Conservation (phyloP, 345 rosid genomes). For the Bretschneidera sinensis region DNA sequence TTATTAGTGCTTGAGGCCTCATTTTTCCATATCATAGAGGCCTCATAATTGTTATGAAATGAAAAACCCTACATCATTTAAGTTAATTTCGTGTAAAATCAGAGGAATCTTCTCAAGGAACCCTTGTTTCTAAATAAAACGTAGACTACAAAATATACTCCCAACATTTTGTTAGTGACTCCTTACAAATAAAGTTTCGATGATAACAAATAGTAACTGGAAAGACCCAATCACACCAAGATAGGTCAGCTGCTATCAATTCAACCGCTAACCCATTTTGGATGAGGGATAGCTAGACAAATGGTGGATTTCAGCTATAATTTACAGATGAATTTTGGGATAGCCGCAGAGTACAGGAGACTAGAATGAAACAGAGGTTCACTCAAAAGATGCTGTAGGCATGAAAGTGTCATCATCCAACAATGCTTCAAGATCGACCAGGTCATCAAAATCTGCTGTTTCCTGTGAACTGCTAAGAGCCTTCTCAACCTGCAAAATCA, state of each 20-base stretch:
- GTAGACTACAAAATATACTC: no score
- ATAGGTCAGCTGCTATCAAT: background rate
- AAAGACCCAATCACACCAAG: background rate
- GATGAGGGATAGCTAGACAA: background rate
- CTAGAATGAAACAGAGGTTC: background rate
- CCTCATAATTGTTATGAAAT: no score
- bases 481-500: conserved; percentile 33
- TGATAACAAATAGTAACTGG: no score
- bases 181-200: no score
- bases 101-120: no score
- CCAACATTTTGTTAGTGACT: no score
- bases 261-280: background rate
- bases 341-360: conserved; percentile 1
- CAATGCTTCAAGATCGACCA: conserved; percentile 50
- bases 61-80: no score
- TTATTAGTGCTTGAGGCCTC: no score
- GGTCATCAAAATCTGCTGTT: conserved; percentile 40
- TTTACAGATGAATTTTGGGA: conserved; percentile 16
- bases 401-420: conserved; percentile 48
- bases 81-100: no score
- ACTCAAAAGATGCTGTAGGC: conserved; percentile 36
- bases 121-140: no score
- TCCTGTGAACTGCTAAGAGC: conserved; percentile 33
- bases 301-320: background rate
- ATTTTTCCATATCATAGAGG: no score